Evolutionary conservation across 2,329 filamentous ascomycete genomes (phyloP), one percentile per base, ranked within the genome.

Genomic region (Mycosphaerella sp.): DNA sequence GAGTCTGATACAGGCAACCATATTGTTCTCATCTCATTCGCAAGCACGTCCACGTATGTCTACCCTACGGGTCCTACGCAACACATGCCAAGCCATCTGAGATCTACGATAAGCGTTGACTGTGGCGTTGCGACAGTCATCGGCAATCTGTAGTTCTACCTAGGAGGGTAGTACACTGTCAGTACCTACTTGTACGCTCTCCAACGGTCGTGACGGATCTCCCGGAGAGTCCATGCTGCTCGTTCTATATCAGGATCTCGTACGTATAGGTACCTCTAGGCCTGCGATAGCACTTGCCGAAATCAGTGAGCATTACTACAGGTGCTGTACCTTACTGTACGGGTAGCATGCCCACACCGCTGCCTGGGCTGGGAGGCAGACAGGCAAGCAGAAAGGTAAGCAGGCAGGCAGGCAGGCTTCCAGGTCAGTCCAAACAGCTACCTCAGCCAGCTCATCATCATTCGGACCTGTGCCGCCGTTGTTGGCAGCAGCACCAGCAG

Each of bases 1-100:
- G 34, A 36, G 4, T 34, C 48, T 36, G 48, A 39, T 14, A 49
- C 45, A 45, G 40, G 51, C 45, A 23, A 31, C 32, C 49, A 54
- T 54, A 17, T 48, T 44, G 45, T 34, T 40, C 23, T 26, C 52
- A 48, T 26, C 26, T 6, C 53, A 42, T 17, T 29, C 53, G 4
- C 48, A 52, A 45, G 48, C 48, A 51, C 7, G 53, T 48, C 53
- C 14, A 31, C 12, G 9, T 17, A 17, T 17, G 14, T 17, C 14
- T 17, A 17, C 14, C 14, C 14, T 17, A 17, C 14, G 14, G 14
- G 14, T 17, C 14, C 14, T 17, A 17, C 14, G 14, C 14, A 17
- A 17, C 44, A 41, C 45, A 48, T 48, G 45, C 29, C 17, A 48
- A 39, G 7, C 14, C 32, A 17, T 17, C 14, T 17, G 14, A 17